Percentiles rank a stretch among this genome's conserved stretches.
These are phyloP conservation scores for Trichothecium roseum DNA, from an alignment of 2,329 filamentous ascomycete species.

Conservation along the genomic window DNA sequence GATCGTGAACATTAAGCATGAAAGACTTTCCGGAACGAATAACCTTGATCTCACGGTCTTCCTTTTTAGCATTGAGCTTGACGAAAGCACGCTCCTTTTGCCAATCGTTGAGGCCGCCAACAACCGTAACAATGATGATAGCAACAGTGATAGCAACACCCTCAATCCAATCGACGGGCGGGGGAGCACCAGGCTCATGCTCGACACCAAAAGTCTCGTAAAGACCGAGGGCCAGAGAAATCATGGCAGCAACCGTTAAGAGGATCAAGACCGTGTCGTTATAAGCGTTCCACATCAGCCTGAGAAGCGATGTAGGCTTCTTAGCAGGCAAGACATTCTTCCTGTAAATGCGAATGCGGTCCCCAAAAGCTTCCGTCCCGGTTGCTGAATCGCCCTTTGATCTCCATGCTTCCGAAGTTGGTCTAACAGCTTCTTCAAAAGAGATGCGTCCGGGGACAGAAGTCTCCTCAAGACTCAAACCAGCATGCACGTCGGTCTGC, in stretches of 20 bases:
- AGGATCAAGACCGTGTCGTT: slow-evolving; percentile 73
- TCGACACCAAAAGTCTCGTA: slow-evolving; percentile 60
- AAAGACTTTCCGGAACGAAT: slow-evolving; percentile 61
- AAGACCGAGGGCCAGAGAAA: slow-evolving; percentile 64
- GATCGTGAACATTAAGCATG: slow-evolving; percentile 60
- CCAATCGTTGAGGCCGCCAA: slow-evolving; percentile 72
- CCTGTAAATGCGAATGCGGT: slow-evolving; percentile 49
- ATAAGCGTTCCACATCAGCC: slow-evolving; percentile 64
- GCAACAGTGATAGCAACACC: slow-evolving; percentile 71
- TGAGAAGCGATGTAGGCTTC: slow-evolving; percentile 53
- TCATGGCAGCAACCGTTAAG: slow-evolving; percentile 58
- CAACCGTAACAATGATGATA: slow-evolving; percentile 64
- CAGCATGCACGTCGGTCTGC: slow-evolving; percentile 50
- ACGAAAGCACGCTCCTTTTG: slow-evolving; percentile 76
- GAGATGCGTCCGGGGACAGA: slow-evolving; percentile 43
- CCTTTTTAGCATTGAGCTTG: slow-evolving; percentile 71
- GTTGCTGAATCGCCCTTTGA: background rate
- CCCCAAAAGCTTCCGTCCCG: slow-evolving; percentile 27
- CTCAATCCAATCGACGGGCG: slow-evolving; percentile 52
- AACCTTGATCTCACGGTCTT: slow-evolving; percentile 64
- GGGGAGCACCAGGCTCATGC: slow-evolving; percentile 5
- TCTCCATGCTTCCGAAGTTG: slow-evolving; percentile 2
- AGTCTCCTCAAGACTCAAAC: slow-evolving; percentile 60
- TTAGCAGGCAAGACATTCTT: slow-evolving; percentile 55
- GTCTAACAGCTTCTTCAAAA: slow-evolving; percentile 54